Percentiles rank a stretch among this genome's conserved stretches.
Evolutionary conservation across 495 filamentous ascomycete genomes (phyloP).

Genomic region (Glarea lozoyensis): DNA sequence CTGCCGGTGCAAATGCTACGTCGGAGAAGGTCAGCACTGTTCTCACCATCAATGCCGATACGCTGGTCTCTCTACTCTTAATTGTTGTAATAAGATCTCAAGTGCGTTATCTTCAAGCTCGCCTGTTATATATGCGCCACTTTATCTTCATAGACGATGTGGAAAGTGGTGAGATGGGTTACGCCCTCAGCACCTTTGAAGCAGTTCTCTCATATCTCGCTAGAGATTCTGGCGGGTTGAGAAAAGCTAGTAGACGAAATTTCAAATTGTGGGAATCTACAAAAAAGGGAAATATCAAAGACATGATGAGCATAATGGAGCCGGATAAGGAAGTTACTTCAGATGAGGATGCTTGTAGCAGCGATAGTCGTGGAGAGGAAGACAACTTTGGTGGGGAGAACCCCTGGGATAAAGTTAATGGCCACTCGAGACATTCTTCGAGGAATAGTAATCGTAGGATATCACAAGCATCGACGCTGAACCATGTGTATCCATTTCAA

Average conservation of each 20-base stretch:
- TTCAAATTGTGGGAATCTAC: slow-evolving; percentile 82
- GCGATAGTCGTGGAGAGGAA: slow-evolving; percentile 31
- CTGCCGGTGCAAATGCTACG: slow-evolving; percentile 25
- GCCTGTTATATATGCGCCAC: slow-evolving; percentile 84
- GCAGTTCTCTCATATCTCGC: slow-evolving; percentile 88
- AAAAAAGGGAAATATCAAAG: slow-evolving; percentile 60
- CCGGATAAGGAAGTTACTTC: slow-evolving; percentile 29
- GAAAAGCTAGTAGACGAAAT: slow-evolving; percentile 78
- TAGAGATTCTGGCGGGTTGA: slow-evolving; percentile 69
- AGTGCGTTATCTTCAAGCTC: slow-evolving; percentile 77
- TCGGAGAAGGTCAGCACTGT: slow-evolving; percentile 52
- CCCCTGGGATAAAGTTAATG: slow-evolving; percentile 33
- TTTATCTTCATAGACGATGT: slow-evolving; percentile 98
- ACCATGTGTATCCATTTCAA: slow-evolving; percentile 88
- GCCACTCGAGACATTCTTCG: slow-evolving; percentile 34
- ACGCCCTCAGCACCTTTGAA: slow-evolving; percentile 93
- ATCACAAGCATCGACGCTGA: slow-evolving; percentile 48
- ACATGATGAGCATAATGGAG: slow-evolving; percentile 73
- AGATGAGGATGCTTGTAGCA: slow-evolving; percentile 34
- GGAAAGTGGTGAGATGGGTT: slow-evolving; percentile 93
- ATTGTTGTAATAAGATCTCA: slow-evolving; percentile 91
- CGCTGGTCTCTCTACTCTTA: slow-evolving; percentile 83
- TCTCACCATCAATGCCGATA: slow-evolving; percentile 91
- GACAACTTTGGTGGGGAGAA: slow-evolving; percentile 25
- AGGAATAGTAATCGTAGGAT: slow-evolving; percentile 33